phyloP scores from a whole-genome alignment of 2,329 filamentous ascomycete species.

The Aspergillus quadricinctus region DNA sequence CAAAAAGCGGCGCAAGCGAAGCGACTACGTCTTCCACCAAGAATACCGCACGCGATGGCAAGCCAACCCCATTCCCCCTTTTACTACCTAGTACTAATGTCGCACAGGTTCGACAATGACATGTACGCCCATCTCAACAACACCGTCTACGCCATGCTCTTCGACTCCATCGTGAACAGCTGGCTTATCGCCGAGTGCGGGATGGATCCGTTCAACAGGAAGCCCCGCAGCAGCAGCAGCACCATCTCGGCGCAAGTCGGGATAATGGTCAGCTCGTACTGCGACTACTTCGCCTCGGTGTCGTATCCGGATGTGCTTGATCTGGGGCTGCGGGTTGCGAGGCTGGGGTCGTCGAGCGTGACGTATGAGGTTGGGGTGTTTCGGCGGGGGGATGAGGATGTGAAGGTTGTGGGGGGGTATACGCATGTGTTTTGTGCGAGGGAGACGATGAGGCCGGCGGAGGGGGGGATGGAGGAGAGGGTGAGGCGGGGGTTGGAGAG shows the following conservation, averaged over 20 bases:
- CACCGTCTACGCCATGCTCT: constrained; percentile 77
- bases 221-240: constrained; percentile 1
- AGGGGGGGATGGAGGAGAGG: constrained; percentile 47
- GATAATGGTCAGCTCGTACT: constrained; percentile 79
- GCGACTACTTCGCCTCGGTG: constrained; percentile 77
- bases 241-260: constrained; percentile 57
- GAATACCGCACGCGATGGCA: constrained; percentile 87
- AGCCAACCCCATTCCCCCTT: constrained; percentile 13
- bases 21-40: constrained; percentile 72
- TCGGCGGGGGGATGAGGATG: constrained; percentile 64
- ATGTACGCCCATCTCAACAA: constrained; percentile 96
- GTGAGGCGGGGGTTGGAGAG: constrained; percentile 53
- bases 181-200: constrained; percentile 78
- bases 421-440: constrained; percentile 86
- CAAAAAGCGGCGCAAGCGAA: constrained; percentile 58
- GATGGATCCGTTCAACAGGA: constrained; percentile 63
- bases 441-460: constrained; percentile 62
- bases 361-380: constrained; percentile 89
- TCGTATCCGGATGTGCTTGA: constrained; percentile 79
- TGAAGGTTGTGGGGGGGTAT: constrained; percentile 81
- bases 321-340: constrained; percentile 74
- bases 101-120: constrained; percentile 77
- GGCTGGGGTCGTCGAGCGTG: constrained; percentile 79
- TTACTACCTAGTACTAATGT: neutral
- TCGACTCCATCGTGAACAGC: constrained; percentile 85